Conservation (phyloP, 441 rosid species). For the Daphne laureola region DNA sequence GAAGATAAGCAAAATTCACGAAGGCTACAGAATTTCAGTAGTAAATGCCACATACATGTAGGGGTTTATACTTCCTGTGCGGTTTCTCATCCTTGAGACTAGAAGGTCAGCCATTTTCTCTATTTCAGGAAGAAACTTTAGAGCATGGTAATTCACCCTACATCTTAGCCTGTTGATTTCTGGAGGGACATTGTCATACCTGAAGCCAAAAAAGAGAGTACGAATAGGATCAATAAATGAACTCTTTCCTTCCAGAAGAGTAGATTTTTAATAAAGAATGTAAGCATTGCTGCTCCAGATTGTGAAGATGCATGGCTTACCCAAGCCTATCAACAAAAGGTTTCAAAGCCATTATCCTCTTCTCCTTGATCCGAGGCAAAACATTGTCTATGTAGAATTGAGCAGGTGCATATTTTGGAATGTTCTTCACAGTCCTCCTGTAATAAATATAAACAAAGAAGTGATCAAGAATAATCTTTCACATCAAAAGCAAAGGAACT, state of each 20-base stretch:
- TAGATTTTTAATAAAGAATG: not conserved
- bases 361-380: conserved; percentile 91
- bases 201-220: conserved; percentile 24
- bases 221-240: not conserved
- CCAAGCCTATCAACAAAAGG: conserved; percentile 99
- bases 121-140: conserved; percentile 85
- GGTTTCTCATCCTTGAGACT: conserved; percentile 90
- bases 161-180: conserved; percentile 97
- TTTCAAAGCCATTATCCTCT: conserved; percentile 95
- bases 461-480: too few relatives aligned
- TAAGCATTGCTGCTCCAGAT: conserved; percentile 3
- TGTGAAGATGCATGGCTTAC: conserved; percentile 31
- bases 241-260: conserved; percentile 9
- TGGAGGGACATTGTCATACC: conserved; percentile 94
- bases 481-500: not conserved
- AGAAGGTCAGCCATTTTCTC: conserved; percentile 87
- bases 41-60: conserved; percentile 56
- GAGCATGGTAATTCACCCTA: conserved; percentile 98
- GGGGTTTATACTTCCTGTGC: conserved; percentile 78
- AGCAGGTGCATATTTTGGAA: conserved; percentile 96
- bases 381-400: conserved; percentile 95
- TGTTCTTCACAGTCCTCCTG: conserved; percentile 96
- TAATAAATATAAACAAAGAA: conserved; percentile 10
- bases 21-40: conserved; percentile 16
- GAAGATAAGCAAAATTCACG: conserved; percentile 3